Evolutionary conservation across 306 rosid species (phyloP).

Genomic region (Cucumis cinereus): DNA sequence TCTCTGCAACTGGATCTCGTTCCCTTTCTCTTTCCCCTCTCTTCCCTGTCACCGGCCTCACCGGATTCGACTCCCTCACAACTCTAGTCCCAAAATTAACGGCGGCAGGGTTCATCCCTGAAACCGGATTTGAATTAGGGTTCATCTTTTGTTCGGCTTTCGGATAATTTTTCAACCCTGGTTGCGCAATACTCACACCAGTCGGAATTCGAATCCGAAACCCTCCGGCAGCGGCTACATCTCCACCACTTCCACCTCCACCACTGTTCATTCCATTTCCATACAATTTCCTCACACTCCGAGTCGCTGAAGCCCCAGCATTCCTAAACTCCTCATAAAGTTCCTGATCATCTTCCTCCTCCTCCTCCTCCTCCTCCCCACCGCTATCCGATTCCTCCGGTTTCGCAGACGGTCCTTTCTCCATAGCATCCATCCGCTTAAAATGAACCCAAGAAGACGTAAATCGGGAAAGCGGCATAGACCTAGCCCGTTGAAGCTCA

Average conservation of each 20-base stretch:
- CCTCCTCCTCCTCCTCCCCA: conserved; percentile 25
- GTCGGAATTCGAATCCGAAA: conserved; percentile 73
- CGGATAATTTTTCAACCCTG: conserved; percentile 35
- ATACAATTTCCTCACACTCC: conserved; percentile 48
- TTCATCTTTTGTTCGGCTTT: conserved; percentile 35
- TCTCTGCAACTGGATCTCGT: conserved; percentile 46
- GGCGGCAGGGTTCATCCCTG: conserved; percentile 20
- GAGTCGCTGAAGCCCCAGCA: conserved; percentile 32
- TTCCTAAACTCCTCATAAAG: conserved; percentile 46
- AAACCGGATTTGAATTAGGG: conserved; percentile 23
- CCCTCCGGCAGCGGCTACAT: conserved; percentile 17
- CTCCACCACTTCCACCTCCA: conserved; percentile 5
- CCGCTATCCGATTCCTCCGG: conserved; percentile 40
- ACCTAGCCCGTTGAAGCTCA: conserved; percentile 65
- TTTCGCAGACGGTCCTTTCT: conserved; percentile 55
- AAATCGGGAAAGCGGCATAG: conserved; percentile 45
- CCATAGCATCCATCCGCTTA: conserved; percentile 87
- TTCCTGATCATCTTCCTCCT: conserved; percentile 51
- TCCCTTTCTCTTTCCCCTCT: conserved; percentile 30
- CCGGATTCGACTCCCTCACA: conserved; percentile 30
- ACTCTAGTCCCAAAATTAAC: conserved; percentile 32
- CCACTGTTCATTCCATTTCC: conserved; percentile 34
- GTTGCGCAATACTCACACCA: conserved; percentile 60
- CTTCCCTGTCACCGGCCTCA: conserved; percentile 29
- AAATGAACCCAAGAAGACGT: conserved; percentile 79